Conservation (phyloP, 805 yeast species). For the Teunomyces atbi region DNA sequence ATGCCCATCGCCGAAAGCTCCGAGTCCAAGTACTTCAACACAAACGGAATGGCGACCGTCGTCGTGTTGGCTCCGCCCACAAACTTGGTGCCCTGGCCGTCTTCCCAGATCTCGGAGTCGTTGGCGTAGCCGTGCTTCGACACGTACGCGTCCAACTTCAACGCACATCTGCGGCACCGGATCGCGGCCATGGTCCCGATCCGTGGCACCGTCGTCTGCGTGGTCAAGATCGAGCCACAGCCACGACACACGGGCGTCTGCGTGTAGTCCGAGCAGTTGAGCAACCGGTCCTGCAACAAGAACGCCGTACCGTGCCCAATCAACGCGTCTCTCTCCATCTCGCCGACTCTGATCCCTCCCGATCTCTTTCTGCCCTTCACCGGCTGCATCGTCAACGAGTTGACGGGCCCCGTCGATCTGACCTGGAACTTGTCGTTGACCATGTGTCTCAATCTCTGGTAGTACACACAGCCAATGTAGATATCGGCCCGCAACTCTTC, state of each 20-base stretch:
- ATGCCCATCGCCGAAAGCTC: constrained; percentile 98
- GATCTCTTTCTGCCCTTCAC: constrained; percentile 98
- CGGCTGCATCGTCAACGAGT: constrained; percentile 97
- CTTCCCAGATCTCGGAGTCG: constrained; percentile 90
- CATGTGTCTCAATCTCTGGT: constrained; percentile 98
- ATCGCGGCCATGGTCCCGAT: constrained; percentile 76
- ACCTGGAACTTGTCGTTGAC: constrained; percentile 99
- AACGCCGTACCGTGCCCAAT: constrained; percentile 98
- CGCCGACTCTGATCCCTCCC: constrained; percentile 99
- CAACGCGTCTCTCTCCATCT: constrained; percentile 99
- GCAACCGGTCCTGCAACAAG: constrained; percentile 88
- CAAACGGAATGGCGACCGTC: constrained; percentile 95
- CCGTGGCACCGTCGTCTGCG: constrained; percentile 88
- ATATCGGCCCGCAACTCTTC: constrained; percentile 96
- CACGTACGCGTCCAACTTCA: constrained; percentile 57
- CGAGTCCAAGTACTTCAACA: constrained; percentile 89
- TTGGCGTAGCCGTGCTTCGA: constrained; percentile 49
- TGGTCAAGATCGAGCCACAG: constrained; percentile 89
- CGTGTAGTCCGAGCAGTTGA: constrained; percentile 94
- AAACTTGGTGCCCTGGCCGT: constrained; percentile 89
- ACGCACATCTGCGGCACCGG: constrained; percentile 91
- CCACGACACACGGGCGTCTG: constrained; percentile 86
- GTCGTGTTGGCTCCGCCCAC: constrained; percentile 94
- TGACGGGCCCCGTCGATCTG: constrained; percentile 97
- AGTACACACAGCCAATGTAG: constrained; percentile 94